phyloP scores from a whole-genome alignment of 768 basidiomycete genomes.

The Leccinum boreale region DNA sequence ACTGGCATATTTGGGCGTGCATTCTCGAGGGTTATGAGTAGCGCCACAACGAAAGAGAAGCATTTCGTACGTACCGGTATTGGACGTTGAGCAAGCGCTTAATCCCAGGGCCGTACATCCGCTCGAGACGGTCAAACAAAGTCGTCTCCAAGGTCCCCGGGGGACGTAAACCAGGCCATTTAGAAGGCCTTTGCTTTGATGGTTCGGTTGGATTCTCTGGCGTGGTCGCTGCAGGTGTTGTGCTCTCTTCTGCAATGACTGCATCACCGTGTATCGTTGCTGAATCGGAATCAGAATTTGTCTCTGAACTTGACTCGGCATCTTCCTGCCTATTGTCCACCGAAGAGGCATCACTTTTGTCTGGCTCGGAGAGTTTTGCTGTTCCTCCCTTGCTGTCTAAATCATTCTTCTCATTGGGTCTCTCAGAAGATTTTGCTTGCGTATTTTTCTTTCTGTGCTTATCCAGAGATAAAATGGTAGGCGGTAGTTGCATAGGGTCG shows the following conservation, averaged over 20 bases:
- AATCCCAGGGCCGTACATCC: conserved; percentile 78
- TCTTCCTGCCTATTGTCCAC: conserved; percentile 1
- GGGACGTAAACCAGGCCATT: conserved; percentile 40
- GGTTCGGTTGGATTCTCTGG: conserved; percentile 1
- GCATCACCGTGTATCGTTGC: conserved; percentile 20
- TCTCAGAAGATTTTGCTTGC: not conserved
- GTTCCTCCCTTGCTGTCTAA: not conserved
- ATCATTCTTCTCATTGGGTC: not conserved
- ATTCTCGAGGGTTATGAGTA: conserved; percentile 49
- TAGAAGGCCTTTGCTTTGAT: conserved; percentile 12
- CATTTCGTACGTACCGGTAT: conserved; percentile 60
- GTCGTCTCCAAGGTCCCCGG: conserved; percentile 82
- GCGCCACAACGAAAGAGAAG: not conserved
- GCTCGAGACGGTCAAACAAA: conserved; percentile 87
- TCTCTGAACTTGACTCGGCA: conserved; percentile 6
- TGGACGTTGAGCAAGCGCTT: conserved; percentile 89
- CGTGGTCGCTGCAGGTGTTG: not conserved
- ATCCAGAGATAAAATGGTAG: conserved; percentile 77
- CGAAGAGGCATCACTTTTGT: not conserved
- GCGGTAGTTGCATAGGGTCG: conserved; percentile 94
- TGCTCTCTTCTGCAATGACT: conserved; percentile 19
- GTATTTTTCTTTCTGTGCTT: conserved; percentile 34
- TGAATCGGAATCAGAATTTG: conserved; percentile 14
- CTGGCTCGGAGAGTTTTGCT: not conserved
- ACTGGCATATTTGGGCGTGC: conserved; percentile 81